Conservation (phyloP, 2,329 filamentous ascomycete genomes). For the Hysterium pulicare region DNA sequence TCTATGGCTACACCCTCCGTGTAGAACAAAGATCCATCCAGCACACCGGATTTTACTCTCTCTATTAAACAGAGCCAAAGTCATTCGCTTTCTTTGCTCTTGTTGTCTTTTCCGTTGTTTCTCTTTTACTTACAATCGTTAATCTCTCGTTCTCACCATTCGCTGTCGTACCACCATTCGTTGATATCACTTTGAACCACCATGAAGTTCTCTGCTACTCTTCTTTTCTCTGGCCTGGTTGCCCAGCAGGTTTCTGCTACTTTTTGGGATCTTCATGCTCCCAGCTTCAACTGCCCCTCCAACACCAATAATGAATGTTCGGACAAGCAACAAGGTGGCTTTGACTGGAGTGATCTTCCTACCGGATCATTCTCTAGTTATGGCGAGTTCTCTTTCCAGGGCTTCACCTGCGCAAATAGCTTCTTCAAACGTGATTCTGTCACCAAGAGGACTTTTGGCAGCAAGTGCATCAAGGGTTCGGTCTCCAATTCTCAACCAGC, state of each 20-base stretch:
- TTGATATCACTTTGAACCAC: constrained; percentile 24
- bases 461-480: constrained; percentile 42
- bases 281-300: constrained; percentile 62
- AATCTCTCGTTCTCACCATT: constrained; percentile 14
- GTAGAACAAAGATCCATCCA: constrained; percentile 11
- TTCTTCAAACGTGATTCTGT: constrained; percentile 58
- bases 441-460: constrained; percentile 43
- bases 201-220: constrained; percentile 42
- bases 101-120: constrained; percentile 6
- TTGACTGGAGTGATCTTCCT: constrained; percentile 65
- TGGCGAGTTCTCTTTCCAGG: constrained; percentile 59
- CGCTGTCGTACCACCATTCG: constrained; percentile 17
- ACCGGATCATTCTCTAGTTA: constrained; percentile 43
- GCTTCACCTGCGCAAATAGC: constrained; percentile 65
- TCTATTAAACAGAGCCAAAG: constrained; percentile 24
- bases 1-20: constrained; percentile 19
- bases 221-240: constrained; percentile 47
- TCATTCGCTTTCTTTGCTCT: constrained; percentile 38
- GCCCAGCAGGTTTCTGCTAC: constrained; percentile 46
- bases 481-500: constrained; percentile 52
- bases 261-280: constrained; percentile 49
- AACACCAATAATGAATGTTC: constrained; percentile 78
- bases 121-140: constrained; percentile 14
- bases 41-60: constrained; percentile 16
- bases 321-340: constrained; percentile 65